Percentiles rank a stretch among this genome's conserved stretches.
These are phyloP conservation scores for Chytridium lagenaria DNA, from an alignment of 371 early-diverging fungal species.

Conservation along the genomic window DNA sequence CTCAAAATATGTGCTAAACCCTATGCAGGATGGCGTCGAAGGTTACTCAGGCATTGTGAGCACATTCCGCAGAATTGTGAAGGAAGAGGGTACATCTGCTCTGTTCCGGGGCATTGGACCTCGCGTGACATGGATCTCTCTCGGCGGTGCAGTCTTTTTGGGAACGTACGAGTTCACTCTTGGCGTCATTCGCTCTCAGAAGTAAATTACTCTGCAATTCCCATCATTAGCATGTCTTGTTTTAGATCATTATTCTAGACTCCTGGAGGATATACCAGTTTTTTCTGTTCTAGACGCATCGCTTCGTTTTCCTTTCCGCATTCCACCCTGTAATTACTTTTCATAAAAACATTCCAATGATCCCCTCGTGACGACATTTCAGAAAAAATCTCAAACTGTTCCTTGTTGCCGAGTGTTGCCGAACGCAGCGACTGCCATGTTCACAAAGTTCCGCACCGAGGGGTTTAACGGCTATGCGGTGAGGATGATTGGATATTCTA, in stretches of 20 bases:
- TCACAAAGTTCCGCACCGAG: constrained; percentile 37
- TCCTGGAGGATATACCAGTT: no score
- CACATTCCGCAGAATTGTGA: constrained; percentile 75
- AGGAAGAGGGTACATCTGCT: constrained; percentile 80
- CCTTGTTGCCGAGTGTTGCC: no score
- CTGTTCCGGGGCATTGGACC: constrained; percentile 91
- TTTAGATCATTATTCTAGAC: no score
- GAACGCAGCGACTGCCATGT: background rate
- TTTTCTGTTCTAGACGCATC: no score
- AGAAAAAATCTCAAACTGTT: no score
- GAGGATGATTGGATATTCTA: background rate
- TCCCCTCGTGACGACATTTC: background rate
- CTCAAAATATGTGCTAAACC: background rate
- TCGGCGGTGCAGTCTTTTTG: constrained; percentile 94
- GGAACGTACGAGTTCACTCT: constrained; percentile 82
- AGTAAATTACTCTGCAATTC: no score
- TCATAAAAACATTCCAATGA: no score
- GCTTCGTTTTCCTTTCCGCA: no score
- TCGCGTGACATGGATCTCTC: constrained; percentile 92
- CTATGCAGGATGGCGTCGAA: constrained; percentile 19
- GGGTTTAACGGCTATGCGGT: constrained; percentile 55
- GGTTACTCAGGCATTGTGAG: constrained; percentile 71
- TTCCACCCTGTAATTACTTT: no score
- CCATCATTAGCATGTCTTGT: no score
- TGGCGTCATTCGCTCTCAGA: background rate